Evolutionary conservation across 1,284 basidiomycete species (phyloP), one percentile per base, ranked within the genome.

Genomic region (Bjerkandera adusta): DNA sequence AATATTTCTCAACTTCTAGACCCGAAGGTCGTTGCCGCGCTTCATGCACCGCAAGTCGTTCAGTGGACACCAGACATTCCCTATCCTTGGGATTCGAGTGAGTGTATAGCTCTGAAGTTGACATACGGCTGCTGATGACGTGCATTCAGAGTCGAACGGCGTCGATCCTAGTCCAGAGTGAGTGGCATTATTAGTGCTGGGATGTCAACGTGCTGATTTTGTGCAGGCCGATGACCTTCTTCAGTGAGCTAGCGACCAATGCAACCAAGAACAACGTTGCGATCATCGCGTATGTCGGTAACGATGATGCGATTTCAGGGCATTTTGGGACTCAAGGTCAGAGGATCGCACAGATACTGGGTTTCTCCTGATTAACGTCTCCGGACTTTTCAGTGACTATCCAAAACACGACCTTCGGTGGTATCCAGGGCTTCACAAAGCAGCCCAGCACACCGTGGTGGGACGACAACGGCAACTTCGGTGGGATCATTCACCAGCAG

Each of bases 371-470:
- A n/a, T n/a, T n/a, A n/a, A n/a, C n/a, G n/a, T n/a, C 4, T 4
- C 24, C 13, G 11, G 8, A 33, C 32, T 39, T 24, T n/a, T n/a
- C n/a, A 51, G n/a, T 3, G 12, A 30, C n/a, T 1, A 6, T 7
- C 1, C 30, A 62, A 57, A 64, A 64, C 45, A 63, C 57, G 11
- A 63, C 61, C 7, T 63, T 85, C 52, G 81, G 83, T 24, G 81
- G 79, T 3, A 79, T 79, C 39, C 81, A 78, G 60, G 83, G 83
- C 2, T 85, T 85, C 57, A 76, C 79, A 4, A 68, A 73, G 39
- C 71, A 73, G 50, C 83, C 83, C 0, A 71, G 75, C 5, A 85
- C 83, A 1, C 73, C 78, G 0, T 85, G 58, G 57, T 52, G 34
- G 20, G 53, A 57, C 30, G 59, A 62, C 32, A 29, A 50, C 18